Evolutionary conservation across 345 rosid species (phyloP), one percentile per base, ranked within the genome.

Genomic region (Eucalyptus melliodora): DNA sequence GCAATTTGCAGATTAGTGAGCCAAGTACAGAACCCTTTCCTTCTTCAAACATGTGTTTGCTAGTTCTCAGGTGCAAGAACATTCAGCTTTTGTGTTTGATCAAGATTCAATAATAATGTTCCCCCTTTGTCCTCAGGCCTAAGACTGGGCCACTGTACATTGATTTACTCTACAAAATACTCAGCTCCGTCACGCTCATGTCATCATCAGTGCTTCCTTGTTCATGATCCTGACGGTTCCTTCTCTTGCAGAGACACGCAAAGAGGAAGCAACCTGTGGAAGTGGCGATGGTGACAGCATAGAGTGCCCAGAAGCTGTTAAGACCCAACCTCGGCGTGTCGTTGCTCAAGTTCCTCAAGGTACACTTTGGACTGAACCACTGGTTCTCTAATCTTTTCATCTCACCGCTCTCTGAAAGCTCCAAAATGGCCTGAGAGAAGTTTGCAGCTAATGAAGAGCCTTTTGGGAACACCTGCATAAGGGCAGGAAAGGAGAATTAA

Each of bases 261-360:
- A 87, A 90, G 42, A 92, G n/a, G 34, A 95, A 89, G 45, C 95
- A 93, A 47, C 91, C 62, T 1, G 92, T 87, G 62, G 97, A 94
- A 44, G 91, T 90, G 24, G 81, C 91, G n/a, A 92, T 92, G 44
- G 93, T 90, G 85, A 89, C 19, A 40, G 91, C 45, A 83, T 72
- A 94, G 85, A 95, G 93, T 85, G 91, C 94, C 95, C 92, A 93
- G 92, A 95, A 95, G 87, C 92, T 92, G 30, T 44, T 67, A 34
- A 94, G 89, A 77, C 90, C 90, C 88, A 95, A 89, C 65, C 90
- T 92, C 89, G 16, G 92, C 62, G 59, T 34, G 27, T 60, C 47
- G 34, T 86, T 67, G 27, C 60, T 15, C 90, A 89, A 24, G 87
- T 88, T 87, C 86, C 88, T 83, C 45, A 47, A 23, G 8, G 86